These are phyloP conservation scores for Alnus glutinosa DNA, from an alignment of 306 rosid species.

Conservation along the genomic window DNA sequence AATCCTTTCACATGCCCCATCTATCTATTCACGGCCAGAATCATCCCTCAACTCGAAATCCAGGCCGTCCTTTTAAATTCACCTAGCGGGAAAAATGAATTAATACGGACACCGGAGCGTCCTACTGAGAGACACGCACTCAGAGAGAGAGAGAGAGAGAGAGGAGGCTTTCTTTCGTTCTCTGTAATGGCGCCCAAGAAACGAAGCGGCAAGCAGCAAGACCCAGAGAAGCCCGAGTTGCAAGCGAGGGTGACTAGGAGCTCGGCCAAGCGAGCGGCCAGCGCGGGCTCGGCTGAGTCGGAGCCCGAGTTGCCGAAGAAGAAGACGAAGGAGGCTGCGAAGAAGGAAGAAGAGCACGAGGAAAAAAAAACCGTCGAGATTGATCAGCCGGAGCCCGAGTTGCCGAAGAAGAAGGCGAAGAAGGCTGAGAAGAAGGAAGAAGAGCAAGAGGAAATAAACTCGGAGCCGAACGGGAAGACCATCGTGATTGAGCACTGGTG, in stretches of 20 bases:
- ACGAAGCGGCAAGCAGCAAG: constrained; percentile 21
- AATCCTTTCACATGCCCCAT: background rate
- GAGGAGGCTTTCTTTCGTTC: background rate
- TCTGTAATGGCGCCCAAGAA: constrained; percentile 49
- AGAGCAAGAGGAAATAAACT: background rate
- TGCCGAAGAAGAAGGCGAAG: background rate
- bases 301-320: constrained; percentile 8
- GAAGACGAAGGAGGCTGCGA: constrained; percentile 6
- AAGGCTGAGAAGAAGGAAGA: constrained; percentile 10
- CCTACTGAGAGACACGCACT: constrained; percentile 6
- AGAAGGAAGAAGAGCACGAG: constrained; percentile 4
- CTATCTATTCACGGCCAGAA: background rate
- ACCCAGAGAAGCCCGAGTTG: constrained; percentile 19
- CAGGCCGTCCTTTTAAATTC: constrained; percentile 26
- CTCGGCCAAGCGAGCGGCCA: constrained; percentile 26
- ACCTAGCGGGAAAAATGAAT: constrained; percentile 38
- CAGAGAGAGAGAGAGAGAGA: background rate
- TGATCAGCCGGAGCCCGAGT: constrained; percentile 26
- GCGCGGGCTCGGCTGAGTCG: background rate
- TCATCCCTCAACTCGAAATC: background rate
- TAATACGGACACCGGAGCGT: background rate
- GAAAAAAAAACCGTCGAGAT: constrained; percentile 25
- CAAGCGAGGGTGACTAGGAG: constrained; percentile 32
- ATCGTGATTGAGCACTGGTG: constrained; percentile 58
- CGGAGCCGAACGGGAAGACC: constrained; percentile 19